Base-by-base conservation (phyloP, 176 grass and related monocot genomes). In the Eragrostis curvula region DNA sequence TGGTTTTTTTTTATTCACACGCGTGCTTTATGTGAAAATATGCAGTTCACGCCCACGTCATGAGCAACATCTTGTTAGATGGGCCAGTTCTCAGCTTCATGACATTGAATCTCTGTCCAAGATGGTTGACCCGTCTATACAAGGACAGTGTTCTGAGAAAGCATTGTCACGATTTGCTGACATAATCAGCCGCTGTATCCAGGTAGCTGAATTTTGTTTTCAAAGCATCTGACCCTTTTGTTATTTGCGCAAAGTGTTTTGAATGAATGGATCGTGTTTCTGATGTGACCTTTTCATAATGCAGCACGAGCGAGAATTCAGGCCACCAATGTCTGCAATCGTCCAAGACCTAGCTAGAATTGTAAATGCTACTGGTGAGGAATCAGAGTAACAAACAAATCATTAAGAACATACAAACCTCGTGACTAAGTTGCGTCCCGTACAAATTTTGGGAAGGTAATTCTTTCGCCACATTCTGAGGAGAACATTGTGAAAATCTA, bases 61-160 rank as follows among this genome's bases (percentile, higher is more conserved):
- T 66, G 93, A 99, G 79, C 97, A 94, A 42, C 87, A 92, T 85
- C 91, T 99, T 65, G 97, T 99, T 79, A 94, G 97, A 90, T 99
- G 97, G 97, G 97, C 97, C 16, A 88, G 89, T 80, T 85, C 70
- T 85, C 91, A 96, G 84, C 88, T 99, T 58, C 87, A 99, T 83
- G 97, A 99, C 75, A 96, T 99, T 23, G 85, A 99, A 57, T 88
- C 87, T 15, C 62, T 99, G 79, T 92, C 79, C 69, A 94, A 75
- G 69, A 99, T 99, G 91, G 89, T 90, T 46, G 97, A 99, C 65
- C 93, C 91, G 87, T 73, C 83, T 49, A 94, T 99, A 55, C 65
- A 12, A 68, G 89, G 89, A 50, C 90, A 91, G 50, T 99, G 88
- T 79, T 82, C 85, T 70, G 97, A 96, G 51, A 99, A 99, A 83